Evolutionary conservation across 805 yeast species (phyloP).

Genomic region (Sungouiozyma ichnusensis): DNA sequence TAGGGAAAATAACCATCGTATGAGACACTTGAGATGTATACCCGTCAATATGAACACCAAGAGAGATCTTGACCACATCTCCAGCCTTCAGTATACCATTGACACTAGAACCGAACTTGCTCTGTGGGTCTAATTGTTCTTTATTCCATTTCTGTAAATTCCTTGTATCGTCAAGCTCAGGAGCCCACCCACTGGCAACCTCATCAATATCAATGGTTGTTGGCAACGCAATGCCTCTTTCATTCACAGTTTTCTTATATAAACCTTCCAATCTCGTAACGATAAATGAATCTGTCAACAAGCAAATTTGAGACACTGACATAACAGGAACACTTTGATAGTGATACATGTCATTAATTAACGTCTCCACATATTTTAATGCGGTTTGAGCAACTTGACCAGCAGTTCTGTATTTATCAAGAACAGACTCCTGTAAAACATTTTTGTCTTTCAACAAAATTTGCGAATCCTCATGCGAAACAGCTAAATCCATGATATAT

Average conservation of each 20-base stretch:
- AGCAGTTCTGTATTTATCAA: conserved; percentile 79
- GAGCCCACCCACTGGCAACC: conserved; percentile 68
- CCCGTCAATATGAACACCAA: conserved; percentile 93
- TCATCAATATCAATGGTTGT: conserved; percentile 79
- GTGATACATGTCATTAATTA: conserved; percentile 70
- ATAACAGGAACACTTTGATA: conserved; percentile 31
- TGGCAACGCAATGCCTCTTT: conserved; percentile 91
- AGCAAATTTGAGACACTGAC: conserved; percentile 61
- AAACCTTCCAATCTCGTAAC: conserved; percentile 46
- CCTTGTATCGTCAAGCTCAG: conserved; percentile 60
- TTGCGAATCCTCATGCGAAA: conserved; percentile 65
- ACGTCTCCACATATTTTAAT: conserved; percentile 49
- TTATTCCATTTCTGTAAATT: conserved; percentile 28
- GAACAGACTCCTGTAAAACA: conserved; percentile 45
- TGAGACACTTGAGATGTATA: conserved; percentile 83
- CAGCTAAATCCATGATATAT: conserved; percentile 55
- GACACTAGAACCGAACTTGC: conserved; percentile 15
- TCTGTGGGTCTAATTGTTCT: conserved; percentile 6
- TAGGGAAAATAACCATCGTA: conserved; percentile 75
- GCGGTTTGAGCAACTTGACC: conserved; percentile 85
- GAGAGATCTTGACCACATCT: conserved; percentile 71
- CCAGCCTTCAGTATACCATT: conserved; percentile 42
- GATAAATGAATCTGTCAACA: conserved; percentile 71
- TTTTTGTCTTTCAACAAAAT: conserved; percentile 64
- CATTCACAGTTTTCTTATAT: conserved; percentile 56